Evolutionary conservation across 2,329 filamentous ascomycete genomes (phyloP).

Genomic region (Penicillium sp.): DNA sequence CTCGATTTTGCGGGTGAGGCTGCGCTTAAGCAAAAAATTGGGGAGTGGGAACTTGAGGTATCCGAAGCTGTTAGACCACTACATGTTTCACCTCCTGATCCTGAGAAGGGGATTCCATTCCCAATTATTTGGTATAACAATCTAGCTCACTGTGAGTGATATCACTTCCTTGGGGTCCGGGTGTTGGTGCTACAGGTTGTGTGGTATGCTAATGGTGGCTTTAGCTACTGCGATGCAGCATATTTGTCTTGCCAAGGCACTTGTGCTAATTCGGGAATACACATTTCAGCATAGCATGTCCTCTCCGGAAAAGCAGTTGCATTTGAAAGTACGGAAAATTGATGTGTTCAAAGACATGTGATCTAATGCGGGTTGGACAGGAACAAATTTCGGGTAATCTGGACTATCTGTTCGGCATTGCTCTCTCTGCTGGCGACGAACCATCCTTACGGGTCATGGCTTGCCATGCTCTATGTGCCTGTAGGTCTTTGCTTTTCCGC

Average conservation of each 20-base stretch:
- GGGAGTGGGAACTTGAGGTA: constrained; percentile 27
- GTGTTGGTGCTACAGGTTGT: neutral
- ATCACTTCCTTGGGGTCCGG: too few species aligned
- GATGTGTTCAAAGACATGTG: neutral
- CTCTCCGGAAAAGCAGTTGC: constrained; percentile 15
- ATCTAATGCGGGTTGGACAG: constrained; percentile 9
- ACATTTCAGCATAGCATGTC: constrained; percentile 14
- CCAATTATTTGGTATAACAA: constrained; percentile 36
- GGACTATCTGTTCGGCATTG: constrained; percentile 33
- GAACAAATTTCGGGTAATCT: constrained; percentile 27
- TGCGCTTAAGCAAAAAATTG: too few species aligned
- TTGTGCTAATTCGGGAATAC: constrained; percentile 27
- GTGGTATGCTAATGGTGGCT: neutral
- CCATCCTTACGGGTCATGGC: constrained; percentile 36
- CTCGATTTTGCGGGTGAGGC: constrained; percentile 16
- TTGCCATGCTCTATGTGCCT: constrained; percentile 34
- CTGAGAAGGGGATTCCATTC: constrained; percentile 29
- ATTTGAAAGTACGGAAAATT: constrained; percentile 23
- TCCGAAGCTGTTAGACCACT: constrained; percentile 32
- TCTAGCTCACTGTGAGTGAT: constrained; percentile 31
- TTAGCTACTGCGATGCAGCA: constrained; percentile 34
- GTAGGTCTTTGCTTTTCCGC: constrained; percentile 16
- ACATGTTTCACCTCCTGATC: constrained; percentile 29
- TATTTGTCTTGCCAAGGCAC: constrained; percentile 32
- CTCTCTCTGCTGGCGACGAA: constrained; percentile 33